These are phyloP conservation scores for Emmonsia crescens DNA, from an alignment of 2,329 filamentous ascomycete species.

Conservation along the genomic window DNA sequence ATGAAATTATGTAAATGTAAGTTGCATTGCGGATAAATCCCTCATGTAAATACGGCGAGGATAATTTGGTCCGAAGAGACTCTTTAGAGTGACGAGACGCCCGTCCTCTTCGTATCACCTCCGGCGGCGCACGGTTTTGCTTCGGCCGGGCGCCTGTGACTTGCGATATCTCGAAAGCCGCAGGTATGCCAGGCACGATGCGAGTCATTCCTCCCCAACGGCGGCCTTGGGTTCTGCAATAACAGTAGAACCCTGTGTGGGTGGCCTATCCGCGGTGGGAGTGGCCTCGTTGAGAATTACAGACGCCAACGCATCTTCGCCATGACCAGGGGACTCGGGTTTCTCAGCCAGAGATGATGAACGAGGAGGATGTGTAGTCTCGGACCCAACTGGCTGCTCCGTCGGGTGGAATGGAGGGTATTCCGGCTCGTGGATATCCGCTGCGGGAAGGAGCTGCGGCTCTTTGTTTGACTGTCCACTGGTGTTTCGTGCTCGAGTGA, in stretches of 20 bases:
- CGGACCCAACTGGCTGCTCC: slow-evolving; percentile 21
- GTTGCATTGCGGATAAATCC: neutral
- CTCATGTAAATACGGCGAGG: neutral
- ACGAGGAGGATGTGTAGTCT: slow-evolving; percentile 22
- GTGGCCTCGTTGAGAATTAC: neutral
- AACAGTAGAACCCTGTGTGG: neutral
- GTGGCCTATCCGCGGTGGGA: neutral
- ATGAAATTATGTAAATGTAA: neutral
- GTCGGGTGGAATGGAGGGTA: slow-evolving; percentile 24
- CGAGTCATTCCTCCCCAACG: neutral
- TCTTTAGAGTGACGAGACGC: no score
- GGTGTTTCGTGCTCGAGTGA: neutral
- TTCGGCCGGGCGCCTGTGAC: neutral
- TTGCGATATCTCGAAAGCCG: neutral
- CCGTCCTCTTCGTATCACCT: neutral
- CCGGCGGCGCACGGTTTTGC: neutral
- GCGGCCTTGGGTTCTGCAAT: neutral
- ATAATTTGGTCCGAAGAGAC: neutral
- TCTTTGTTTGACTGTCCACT: slow-evolving; percentile 1
- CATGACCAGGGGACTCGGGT: neutral
- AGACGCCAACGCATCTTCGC: neutral
- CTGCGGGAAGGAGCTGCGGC: slow-evolving; percentile 11
- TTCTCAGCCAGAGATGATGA: slow-evolving; percentile 26
- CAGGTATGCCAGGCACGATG: neutral
- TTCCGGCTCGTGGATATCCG: slow-evolving; percentile 11